These are phyloP conservation scores for Fonsecaea pugnacius DNA, from an alignment of 2,329 filamentous ascomycete species.

Conservation along the genomic window DNA sequence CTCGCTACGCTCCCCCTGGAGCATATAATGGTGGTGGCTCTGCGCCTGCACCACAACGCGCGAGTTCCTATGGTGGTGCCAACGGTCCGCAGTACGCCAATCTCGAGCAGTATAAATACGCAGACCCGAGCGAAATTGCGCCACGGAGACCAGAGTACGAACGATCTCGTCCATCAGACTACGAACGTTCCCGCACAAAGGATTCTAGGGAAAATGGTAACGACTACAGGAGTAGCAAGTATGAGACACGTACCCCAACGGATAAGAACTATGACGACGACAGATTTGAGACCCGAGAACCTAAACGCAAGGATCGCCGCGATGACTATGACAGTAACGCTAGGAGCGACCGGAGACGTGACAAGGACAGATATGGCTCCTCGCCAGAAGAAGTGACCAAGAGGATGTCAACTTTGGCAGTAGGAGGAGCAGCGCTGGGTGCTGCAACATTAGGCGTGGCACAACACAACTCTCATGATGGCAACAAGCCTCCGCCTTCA, in stretches of 20 bases:
- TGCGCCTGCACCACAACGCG: slow-evolving; percentile 35
- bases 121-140: slow-evolving; percentile 28
- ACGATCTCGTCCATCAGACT: slow-evolving; percentile 25
- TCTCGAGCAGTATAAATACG: slow-evolving; percentile 43
- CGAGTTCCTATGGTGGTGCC: slow-evolving; percentile 34
- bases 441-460: slow-evolving; percentile 46
- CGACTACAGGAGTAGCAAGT: slow-evolving; percentile 21
- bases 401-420: slow-evolving; percentile 38
- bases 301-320: slow-evolving; percentile 31
- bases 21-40: slow-evolving; percentile 29
- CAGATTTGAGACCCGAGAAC: slow-evolving; percentile 28
- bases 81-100: slow-evolving; percentile 38
- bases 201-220: slow-evolving; percentile 33
- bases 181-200: slow-evolving; percentile 15
- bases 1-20: slow-evolving; percentile 48
- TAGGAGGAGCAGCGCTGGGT: slow-evolving; percentile 44
- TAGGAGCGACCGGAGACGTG: slow-evolving; percentile 16
- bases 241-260: slow-evolving; percentile 15
- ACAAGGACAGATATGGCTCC: slow-evolving; percentile 26
- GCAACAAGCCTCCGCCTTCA: slow-evolving; percentile 68
- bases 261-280: slow-evolving; percentile 24
- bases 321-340: slow-evolving; percentile 17
- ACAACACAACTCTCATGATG: slow-evolving; percentile 40
- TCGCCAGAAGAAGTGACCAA: slow-evolving; percentile 32
- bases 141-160: slow-evolving; percentile 27